Conservation (phyloP, 306 rosid species). For the Luffa acutangula region DNA sequence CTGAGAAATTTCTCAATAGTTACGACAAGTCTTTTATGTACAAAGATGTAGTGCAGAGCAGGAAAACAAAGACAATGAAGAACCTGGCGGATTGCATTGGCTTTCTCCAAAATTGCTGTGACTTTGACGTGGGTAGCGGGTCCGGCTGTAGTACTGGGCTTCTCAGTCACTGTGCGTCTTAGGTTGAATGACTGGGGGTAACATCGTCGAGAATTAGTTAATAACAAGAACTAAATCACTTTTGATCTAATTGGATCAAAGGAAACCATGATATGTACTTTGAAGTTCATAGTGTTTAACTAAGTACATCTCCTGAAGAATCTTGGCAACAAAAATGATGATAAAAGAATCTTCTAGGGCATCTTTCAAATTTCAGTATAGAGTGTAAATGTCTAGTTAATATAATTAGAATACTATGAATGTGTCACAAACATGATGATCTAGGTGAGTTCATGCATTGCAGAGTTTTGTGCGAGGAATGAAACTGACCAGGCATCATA, state of each 20-base stretch:
- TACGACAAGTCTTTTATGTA: neutral
- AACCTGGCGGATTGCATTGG: conserved; percentile 95
- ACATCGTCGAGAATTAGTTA: conserved; percentile 12
- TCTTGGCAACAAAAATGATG: neutral
- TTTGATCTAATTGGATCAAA: neutral
- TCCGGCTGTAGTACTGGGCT: conserved; percentile 29
- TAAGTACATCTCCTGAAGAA: neutral
- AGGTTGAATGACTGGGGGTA: conserved; percentile 74
- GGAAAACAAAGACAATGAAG: neutral
- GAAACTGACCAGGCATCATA: neutral
- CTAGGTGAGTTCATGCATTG: neutral
- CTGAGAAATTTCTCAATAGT: conserved; percentile 31
- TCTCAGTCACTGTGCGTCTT: conserved; percentile 53
- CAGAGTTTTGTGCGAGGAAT: neutral
- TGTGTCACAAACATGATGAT: neutral
- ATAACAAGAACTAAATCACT: neutral
- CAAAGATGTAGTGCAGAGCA: neutral
- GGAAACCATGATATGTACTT: neutral
- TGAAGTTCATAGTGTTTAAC: neutral
- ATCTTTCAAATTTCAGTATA: neutral
- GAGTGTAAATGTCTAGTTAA: neutral
- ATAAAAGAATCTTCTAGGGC: neutral
- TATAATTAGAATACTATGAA: neutral
- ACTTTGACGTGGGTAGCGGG: conserved; percentile 57
- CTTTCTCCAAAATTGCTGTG: conserved; percentile 93